Evolutionary conservation across 106 monocot genomes (phyloP).

Genomic region (Alisma plantagoaquatica): DNA sequence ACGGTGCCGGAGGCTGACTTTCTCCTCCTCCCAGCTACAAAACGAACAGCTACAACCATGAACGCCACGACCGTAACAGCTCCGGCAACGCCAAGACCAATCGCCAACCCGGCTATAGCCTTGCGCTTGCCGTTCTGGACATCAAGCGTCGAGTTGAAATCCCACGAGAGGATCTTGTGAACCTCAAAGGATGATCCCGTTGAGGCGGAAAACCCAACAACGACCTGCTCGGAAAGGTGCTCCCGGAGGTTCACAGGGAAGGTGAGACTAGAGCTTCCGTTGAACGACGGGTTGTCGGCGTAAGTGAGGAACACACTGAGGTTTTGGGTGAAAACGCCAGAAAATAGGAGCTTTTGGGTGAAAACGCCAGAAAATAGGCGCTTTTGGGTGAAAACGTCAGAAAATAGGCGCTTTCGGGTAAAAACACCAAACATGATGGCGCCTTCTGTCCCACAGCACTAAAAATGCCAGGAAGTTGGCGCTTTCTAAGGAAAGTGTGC

Average conservation of each 20-base stretch:
- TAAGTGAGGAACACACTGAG: constrained; percentile 42
- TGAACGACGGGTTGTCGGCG: constrained; percentile 4
- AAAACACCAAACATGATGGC: too few species aligned
- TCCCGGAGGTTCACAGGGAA: constrained; percentile 28
- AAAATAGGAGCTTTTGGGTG: too few species aligned
- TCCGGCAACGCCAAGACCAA: background rate
- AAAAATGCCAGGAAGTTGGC: too few species aligned
- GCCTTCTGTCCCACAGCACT: constrained; percentile 30
- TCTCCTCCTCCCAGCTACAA: too few species aligned
- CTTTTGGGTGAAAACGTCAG: too few species aligned
- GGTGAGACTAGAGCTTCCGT: constrained; percentile 17
- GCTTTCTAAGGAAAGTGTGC: too few species aligned
- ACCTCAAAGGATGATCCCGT: constrained; percentile 30
- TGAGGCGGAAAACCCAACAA: constrained; percentile 61
- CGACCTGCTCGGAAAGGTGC: constrained; percentile 32
- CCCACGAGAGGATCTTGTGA: constrained; percentile 50
- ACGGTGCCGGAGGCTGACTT: too few species aligned
- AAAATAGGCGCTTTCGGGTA: too few species aligned
- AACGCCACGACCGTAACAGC: background rate
- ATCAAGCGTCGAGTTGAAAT: constrained; percentile 34
- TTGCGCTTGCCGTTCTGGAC: constrained; percentile 3
- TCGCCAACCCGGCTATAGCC: background rate
- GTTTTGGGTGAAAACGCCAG: too few species aligned
- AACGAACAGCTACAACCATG: background rate
- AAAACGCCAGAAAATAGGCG: too few species aligned